Conservation (phyloP, 768 basidiomycete genomes). For the Podaxis sp. region DNA sequence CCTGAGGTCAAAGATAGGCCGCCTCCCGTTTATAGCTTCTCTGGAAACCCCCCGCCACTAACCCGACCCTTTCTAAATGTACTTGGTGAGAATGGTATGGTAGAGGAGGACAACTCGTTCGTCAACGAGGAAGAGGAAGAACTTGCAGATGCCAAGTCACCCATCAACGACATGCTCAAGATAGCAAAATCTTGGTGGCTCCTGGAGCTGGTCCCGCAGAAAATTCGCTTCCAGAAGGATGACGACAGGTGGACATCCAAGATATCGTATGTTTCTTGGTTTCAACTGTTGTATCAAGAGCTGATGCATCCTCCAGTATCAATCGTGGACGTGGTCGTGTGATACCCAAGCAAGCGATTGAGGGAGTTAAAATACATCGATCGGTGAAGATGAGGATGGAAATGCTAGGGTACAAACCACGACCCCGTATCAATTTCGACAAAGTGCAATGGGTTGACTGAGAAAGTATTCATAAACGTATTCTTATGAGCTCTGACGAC, state of each 20-base stretch:
- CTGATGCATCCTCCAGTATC: slow-evolving; percentile 25
- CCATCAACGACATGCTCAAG: slow-evolving; percentile 58
- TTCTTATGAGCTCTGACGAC: background rate
- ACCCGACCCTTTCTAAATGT: slow-evolving; percentile 21
- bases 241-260: slow-evolving; percentile 39
- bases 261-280: slow-evolving; percentile 31
- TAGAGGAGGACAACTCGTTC: slow-evolving; percentile 31
- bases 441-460: slow-evolving; percentile 12
- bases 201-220: slow-evolving; percentile 51
- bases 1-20: slow-evolving; percentile 41
- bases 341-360: slow-evolving; percentile 36
- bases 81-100: slow-evolving; percentile 21
- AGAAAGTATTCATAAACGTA: background rate
- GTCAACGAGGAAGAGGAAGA: slow-evolving; percentile 62
- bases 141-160: slow-evolving; percentile 50
- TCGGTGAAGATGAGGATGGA: slow-evolving; percentile 48
- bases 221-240: slow-evolving; percentile 38
- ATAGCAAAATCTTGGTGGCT: slow-evolving; percentile 59
- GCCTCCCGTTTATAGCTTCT: slow-evolving; percentile 35
- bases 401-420: background rate
- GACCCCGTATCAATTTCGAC: slow-evolving; percentile 3
- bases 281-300: background rate
- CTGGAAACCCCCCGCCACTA: slow-evolving; percentile 22
- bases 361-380: slow-evolving; percentile 44
- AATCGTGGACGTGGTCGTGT: slow-evolving; percentile 43